These are phyloP conservation scores for Thalia dealbata DNA, from an alignment of 176 grass and related monocot genomes.

Conservation along the genomic window DNA sequence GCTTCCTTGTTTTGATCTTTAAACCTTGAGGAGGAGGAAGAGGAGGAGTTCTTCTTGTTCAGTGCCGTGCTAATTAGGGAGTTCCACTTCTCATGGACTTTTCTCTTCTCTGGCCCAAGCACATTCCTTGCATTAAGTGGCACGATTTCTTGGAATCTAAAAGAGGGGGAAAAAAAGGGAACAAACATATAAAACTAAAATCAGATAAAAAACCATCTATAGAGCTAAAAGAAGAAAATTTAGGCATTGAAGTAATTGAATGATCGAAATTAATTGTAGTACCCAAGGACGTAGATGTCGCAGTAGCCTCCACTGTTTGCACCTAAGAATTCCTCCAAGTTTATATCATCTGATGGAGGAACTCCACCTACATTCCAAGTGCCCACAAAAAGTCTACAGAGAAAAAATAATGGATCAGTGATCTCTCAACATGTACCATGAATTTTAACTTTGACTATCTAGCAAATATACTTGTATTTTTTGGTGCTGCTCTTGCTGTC, in stretches of 20 bases:
- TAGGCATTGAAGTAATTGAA: too few relatives aligned
- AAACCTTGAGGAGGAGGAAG: neutral
- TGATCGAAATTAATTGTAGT: neutral
- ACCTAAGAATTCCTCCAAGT: constrained; percentile 16
- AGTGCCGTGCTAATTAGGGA: neutral
- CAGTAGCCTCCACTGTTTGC: constrained; percentile 1
- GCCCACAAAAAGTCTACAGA: constrained; percentile 5
- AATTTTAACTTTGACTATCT: too few relatives aligned
- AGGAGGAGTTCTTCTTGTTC: neutral
- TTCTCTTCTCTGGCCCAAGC: constrained; percentile 12
- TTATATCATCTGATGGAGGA: constrained; percentile 8
- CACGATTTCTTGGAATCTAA: constrained; percentile 23
- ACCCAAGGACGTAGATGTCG: constrained; percentile 25
- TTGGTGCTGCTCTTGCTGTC: too few relatives aligned
- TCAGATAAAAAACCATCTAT: neutral
- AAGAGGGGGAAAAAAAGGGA: neutral
- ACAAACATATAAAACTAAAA: neutral
- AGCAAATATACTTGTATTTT: too few relatives aligned
- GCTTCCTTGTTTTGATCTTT: too few relatives aligned
- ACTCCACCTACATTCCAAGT: constrained; percentile 25
- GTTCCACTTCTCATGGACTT: constrained; percentile 6
- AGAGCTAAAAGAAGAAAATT: neutral
- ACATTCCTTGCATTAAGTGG: constrained; percentile 23
- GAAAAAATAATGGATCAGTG: too few relatives aligned
- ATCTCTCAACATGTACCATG: too few relatives aligned